Base-by-base conservation (phyloP, 371 early-diverging fungal species). In the Mortierella sp. region DNA sequence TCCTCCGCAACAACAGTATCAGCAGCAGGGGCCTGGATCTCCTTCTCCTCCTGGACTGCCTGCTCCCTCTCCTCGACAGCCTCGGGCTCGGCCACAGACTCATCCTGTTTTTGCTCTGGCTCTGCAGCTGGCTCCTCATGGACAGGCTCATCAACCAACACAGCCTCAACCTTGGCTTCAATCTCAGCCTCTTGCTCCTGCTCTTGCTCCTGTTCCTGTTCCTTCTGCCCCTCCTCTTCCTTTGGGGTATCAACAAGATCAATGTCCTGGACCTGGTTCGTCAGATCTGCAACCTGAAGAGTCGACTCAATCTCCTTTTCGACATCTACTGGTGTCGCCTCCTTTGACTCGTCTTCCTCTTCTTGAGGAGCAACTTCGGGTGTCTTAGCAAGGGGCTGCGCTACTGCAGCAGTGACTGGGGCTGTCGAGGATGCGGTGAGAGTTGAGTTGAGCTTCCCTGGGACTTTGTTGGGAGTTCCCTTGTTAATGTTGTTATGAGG, bases 401-500 rank as follows among this genome's bases (percentile, higher is more conserved):
- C 7, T 7, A 26, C 44, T 0, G 32, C 1, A 5, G 51, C 42
- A 0, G 42, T 31, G 0, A 39, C 32, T n/a, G 56, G 14, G 9
- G 58, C n/a, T 5, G 37, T 42, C 11, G 56, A 41, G 1, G 60
- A 44, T 24, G 57, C 23, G 21, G 63, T 34, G 48, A 60, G 12
- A 39, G 52, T 34, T 17, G 63, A 19, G 19, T 26, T 41, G 39
- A 50, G 15, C 34, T 60, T 60, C 50, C 51, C 42, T 17, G 28
- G 15, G 55, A n/a, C 46, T 31, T 47, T 49, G 54, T 7, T 37
- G 31, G 23, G 26, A 14, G 37, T 14, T 30, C n/a, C n/a, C n/a
- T 65, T 60, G 54, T 39, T 42, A 15, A 69, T 34, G 31, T 60
- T 66, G 62, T 65, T 61, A 17, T 58, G 54, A 9, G 67, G 67